Conservation (phyloP, 2,329 filamentous ascomycete species). For the Venturia oleaginea region DNA sequence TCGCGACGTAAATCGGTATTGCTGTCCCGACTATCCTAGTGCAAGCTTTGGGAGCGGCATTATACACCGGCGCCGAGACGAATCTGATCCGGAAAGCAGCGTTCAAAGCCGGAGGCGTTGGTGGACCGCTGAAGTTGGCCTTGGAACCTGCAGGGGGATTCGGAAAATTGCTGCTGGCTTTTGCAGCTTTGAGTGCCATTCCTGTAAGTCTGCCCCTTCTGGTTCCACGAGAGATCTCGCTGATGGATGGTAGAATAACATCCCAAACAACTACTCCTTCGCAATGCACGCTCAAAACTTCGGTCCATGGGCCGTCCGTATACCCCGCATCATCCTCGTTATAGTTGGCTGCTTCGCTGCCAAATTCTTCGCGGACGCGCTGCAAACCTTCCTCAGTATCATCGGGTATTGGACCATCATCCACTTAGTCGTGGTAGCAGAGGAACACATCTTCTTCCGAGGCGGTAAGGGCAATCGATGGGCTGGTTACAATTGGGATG, state of each 20-base stretch:
- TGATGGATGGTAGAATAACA: constrained; percentile 24
- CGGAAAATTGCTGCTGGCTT: constrained; percentile 27
- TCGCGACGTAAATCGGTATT: constrained; percentile 19
- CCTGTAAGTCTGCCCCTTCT: constrained; percentile 14
- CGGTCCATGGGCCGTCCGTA: constrained; percentile 25
- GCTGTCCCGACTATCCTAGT: constrained; percentile 26
- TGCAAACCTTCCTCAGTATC: constrained; percentile 22
- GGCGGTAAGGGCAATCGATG: constrained; percentile 18
- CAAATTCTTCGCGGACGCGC: constrained; percentile 22
- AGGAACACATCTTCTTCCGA: constrained; percentile 29
- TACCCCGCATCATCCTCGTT: constrained; percentile 26
- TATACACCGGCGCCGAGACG: constrained; percentile 24
- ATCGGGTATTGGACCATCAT: constrained; percentile 25
- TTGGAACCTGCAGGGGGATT: constrained; percentile 26
- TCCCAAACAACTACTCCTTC: constrained; percentile 31
- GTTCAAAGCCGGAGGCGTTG: constrained; percentile 22
- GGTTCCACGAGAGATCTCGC: neutral
- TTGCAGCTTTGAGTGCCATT: constrained; percentile 26
- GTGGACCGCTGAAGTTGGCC: constrained; percentile 26
- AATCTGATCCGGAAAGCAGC: constrained; percentile 23
- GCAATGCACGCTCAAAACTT: constrained; percentile 29
- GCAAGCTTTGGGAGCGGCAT: constrained; percentile 25
- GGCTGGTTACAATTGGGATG: constrained; percentile 26
- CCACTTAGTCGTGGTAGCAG: constrained; percentile 26
- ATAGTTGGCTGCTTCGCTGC: constrained; percentile 28